phyloP scores from a whole-genome alignment of 2,329 filamentous ascomycete genomes.

The Ascochyta fabae region DNA sequence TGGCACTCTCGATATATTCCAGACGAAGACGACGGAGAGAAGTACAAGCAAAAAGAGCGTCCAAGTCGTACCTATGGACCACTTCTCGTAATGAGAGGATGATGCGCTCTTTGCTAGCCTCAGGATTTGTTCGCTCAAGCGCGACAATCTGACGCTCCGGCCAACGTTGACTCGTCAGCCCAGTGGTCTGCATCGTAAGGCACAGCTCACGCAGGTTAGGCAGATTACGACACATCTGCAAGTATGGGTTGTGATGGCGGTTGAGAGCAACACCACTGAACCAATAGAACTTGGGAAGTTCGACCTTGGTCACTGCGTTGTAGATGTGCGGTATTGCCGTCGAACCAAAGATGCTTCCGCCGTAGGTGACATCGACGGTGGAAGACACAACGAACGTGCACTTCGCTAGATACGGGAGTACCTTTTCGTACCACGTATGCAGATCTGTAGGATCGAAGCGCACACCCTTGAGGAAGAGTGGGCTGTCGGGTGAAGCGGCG shows the following conservation, averaged over 20 bases:
- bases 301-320: constrained; percentile 45
- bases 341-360: constrained; percentile 13
- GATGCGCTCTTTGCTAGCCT: constrained; percentile 75
- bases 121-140: constrained; percentile 81
- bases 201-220: constrained; percentile 80
- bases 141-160: constrained; percentile 57
- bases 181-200: constrained; percentile 82
- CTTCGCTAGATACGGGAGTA: constrained; percentile 19
- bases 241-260: constrained; percentile 89
- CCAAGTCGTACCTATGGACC: constrained; percentile 78
- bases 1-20: constrained; percentile 73
- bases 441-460: neutral
- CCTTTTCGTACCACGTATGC: constrained; percentile 14
- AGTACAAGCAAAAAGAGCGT: constrained; percentile 72
- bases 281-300: constrained; percentile 53
- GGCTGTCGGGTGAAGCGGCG: constrained; percentile 4
- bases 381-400: constrained; percentile 23
- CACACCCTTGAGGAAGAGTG: constrained; percentile 22
- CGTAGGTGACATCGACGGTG: constrained; percentile 20
- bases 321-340: constrained; percentile 10
- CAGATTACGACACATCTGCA: constrained; percentile 84
- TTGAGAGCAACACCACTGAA: constrained; percentile 73
- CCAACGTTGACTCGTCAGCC: constrained; percentile 73
- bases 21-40: constrained; percentile 74
- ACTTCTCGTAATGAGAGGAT: constrained; percentile 83